Conservation (phyloP, 805 yeast genomes). For the Brettanomyces nanus region DNA sequence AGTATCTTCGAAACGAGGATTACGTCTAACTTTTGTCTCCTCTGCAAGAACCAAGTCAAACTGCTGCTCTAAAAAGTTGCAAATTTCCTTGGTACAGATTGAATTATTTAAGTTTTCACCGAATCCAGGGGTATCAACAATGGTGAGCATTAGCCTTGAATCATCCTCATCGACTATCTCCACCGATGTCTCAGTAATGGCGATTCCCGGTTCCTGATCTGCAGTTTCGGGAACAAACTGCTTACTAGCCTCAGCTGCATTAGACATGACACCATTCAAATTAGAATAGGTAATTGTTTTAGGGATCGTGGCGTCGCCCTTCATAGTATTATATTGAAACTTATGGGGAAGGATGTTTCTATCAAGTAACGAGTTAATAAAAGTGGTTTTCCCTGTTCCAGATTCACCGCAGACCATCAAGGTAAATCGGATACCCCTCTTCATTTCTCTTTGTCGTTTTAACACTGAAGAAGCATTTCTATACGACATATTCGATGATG, state of each 20-base stretch:
- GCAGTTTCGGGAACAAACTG: constrained; percentile 57
- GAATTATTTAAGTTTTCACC: constrained; percentile 55
- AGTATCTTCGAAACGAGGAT: constrained; percentile 73
- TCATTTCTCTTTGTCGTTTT: constrained; percentile 57
- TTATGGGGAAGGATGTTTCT: constrained; percentile 54
- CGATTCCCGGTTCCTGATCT: constrained; percentile 64
- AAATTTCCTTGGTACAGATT: constrained; percentile 58
- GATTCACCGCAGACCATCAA: constrained; percentile 65
- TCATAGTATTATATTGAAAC: constrained; percentile 30
- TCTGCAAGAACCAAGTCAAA: constrained; percentile 75
- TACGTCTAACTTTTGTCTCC: constrained; percentile 79
- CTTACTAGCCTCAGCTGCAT: constrained; percentile 48
- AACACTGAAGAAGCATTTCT: constrained; percentile 23
- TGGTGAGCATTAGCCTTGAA: constrained; percentile 42
- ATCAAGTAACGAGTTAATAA: constrained; percentile 59
- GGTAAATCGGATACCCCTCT: constrained; percentile 67
- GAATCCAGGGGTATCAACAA: constrained; percentile 55
- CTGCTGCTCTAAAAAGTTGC: constrained; percentile 63
- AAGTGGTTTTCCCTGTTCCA: constrained; percentile 75
- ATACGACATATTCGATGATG: neutral
- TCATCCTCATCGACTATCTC: constrained; percentile 58
- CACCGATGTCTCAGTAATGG: constrained; percentile 58
- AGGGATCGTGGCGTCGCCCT: constrained; percentile 22
- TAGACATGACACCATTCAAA: constrained; percentile 44
- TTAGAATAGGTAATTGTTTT: constrained; percentile 54